A percentile compares a stretch with the other conserved stretches of the same genome.
phyloP scores from a whole-genome alignment of 2,329 filamentous ascomycete species.

The Fusarium oxysporum region DNA sequence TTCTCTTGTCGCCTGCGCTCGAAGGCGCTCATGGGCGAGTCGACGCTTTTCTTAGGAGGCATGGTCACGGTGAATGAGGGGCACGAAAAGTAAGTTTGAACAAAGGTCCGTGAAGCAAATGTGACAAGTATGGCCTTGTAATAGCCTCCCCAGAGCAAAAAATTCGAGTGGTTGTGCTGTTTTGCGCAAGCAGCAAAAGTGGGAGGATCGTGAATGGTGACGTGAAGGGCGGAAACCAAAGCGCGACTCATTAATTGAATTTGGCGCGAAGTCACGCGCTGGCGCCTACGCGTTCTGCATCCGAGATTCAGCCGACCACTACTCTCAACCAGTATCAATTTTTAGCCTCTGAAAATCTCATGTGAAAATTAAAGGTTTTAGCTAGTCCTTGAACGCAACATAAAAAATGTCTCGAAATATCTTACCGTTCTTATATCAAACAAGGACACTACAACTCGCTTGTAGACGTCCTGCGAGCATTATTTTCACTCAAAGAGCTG shows the following conservation, averaged over 20 bases:
- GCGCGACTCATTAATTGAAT: slow-evolving; percentile 44
- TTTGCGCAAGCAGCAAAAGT: slow-evolving; percentile 4
- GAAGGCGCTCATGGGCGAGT: slow-evolving; percentile 78
- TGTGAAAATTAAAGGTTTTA: slow-evolving; percentile 4
- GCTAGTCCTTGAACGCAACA: neutral
- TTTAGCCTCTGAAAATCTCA: slow-evolving; percentile 26
- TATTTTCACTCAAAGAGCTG: slow-evolving; percentile 35
- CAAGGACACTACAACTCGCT: slow-evolving; percentile 63
- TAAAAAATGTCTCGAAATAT: slow-evolving; percentile 61
- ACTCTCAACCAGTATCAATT: slow-evolving; percentile 20
- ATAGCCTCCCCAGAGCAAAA: neutral
- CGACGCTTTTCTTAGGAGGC: slow-evolving; percentile 57
- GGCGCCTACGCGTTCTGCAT: slow-evolving; percentile 19
- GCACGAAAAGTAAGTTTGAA: neutral
- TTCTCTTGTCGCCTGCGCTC: slow-evolving; percentile 87
- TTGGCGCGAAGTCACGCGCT: slow-evolving; percentile 51
- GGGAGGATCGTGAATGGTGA: slow-evolving; percentile 28
- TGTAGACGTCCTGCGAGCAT: slow-evolving; percentile 44
- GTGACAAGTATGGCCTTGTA: no score
- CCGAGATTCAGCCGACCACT: slow-evolving; percentile 36
- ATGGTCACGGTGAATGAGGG: slow-evolving; percentile 40
- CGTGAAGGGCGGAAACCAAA: slow-evolving; percentile 25
- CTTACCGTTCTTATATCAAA: slow-evolving; percentile 79
- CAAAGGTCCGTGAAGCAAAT: neutral
- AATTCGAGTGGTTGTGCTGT: neutral